Evolutionary conservation across 2,329 filamentous ascomycete genomes (phyloP), one percentile per base, ranked within the genome.

Genomic region (Coniochaeta hoffmannii): DNA sequence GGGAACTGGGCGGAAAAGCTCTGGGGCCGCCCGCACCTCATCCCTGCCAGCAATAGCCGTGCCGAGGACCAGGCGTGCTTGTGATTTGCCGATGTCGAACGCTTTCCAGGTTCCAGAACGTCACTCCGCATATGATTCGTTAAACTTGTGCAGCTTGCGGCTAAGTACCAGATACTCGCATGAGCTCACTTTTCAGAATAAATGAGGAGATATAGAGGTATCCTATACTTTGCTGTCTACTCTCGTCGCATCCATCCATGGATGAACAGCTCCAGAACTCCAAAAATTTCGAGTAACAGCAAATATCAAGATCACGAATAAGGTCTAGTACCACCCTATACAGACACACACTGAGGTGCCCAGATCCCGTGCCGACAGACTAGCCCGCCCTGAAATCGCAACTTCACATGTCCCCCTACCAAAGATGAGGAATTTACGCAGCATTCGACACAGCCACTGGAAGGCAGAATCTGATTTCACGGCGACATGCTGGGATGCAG

Each of bases 371-470:
- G 41, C 10, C 24, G 11, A 46, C 15, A 12, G 22, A 19, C 15
- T 34, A 2, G 26, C 2, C 6, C 26, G 15, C 32, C 22, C 49
- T 14, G 49, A n/a, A 28, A 51, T 31, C 31, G 2, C 8, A 26
- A 26, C 28, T 51, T 22, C n/a, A 31, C 30, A 31, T n/a, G 15
- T 28, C 41, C 49, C 28, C 32, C 10, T 14, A 24, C 12, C 19
- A 35, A 76, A 70, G 58, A 97, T 97, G 93, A 87, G 90, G 68
- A 97, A 97, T 71, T 80, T 97, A 64, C 87, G 84, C 72, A 91
- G 86, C 69, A 84, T 91, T 65, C 83, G 81, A 67, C 86, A 89
- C 68, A 80, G 81, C 63, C 77, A 82, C 68, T 86, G 86, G 74
- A 79, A 75, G 62, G 76, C 85, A 60, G 76, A 80, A 53, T 71